phyloP scores from a whole-genome alignment of 208 protist genomes.

The Vickermania ingenoplastis region DNA sequence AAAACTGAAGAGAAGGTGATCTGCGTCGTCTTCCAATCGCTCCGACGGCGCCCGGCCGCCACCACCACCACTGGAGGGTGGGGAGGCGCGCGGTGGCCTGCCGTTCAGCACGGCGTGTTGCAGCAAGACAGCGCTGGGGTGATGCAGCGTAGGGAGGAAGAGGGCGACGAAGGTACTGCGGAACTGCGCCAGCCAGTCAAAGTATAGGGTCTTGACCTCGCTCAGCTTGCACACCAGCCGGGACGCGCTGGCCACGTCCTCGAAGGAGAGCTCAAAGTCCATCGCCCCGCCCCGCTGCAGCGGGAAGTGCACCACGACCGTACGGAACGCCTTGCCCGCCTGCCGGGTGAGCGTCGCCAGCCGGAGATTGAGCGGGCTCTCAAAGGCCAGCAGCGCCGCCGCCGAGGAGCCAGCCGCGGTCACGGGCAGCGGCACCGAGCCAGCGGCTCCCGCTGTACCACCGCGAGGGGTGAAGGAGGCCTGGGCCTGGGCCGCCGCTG shows the following conservation, averaged over 20 bases:
- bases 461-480: not conserved
- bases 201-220: conserved; percentile 56
- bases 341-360: conserved; percentile 76
- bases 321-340: conserved; percentile 72
- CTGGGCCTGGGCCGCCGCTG: not conserved
- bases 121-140: conserved; percentile 56
- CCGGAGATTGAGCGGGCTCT: conserved; percentile 79
- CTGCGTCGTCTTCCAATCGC: conserved; percentile 46
- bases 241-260: conserved; percentile 71
- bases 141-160: conserved; percentile 75
- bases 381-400: conserved; percentile 54
- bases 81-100: conserved; percentile 16
- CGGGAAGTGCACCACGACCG: conserved; percentile 58
- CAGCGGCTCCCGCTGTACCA: not conserved
- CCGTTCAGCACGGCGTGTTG: conserved; percentile 54
- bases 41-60: conserved; percentile 11
- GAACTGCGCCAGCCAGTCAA: conserved; percentile 73
- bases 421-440: not conserved
- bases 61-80: too few relatives aligned
- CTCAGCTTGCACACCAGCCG: conserved; percentile 53
- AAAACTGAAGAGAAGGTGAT: conserved; percentile 83
- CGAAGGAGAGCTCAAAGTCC: conserved; percentile 73
- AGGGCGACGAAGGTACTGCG: conserved; percentile 57
- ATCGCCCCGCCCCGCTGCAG: conserved; percentile 27
- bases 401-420: conserved; percentile 11